Base-by-base conservation (phyloP, 2,329 filamentous ascomycete species). In the Aspergillus cejpii region DNA sequence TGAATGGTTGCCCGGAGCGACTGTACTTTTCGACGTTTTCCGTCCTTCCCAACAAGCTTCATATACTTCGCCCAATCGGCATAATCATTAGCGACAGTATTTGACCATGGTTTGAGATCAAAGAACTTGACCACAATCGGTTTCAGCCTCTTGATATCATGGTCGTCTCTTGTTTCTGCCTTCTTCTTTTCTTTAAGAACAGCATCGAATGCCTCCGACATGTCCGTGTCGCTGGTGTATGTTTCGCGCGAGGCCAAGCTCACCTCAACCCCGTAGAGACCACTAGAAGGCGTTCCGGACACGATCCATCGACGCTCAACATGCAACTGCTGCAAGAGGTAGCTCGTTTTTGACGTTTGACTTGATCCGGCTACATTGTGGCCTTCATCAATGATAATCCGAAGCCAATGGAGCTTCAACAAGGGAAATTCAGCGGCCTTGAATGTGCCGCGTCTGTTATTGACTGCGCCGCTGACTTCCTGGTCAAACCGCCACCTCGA, bases 341-440 rank as follows among this genome's bases (percentile, higher is more conserved):
- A 62, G 4, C 78, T 72, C 24, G 79, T 77, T 37, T 72, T 76
- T 1, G 80, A 87, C 53, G 74, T 79, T 41, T 71, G 72, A 7
- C 71, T 70, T 5, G 78, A 78, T 28, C 85, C 84, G 0, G 87
- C 87, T 47, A 95, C 82, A 47, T 79, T 85, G 62, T 96, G 89
- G 0, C 91, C 91, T 72, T 96, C 91, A 52, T 97, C 91, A 14
- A 94, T 84, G 37, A 97, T 90, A 37, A 94, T 83, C 1, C 91
- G 78, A 56, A 95, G 83, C 76, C 91, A 95, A 55, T 87, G 88
- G 3, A 96, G 66, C 6, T 78, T 67, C 29, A 80, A 80, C 14
- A 96, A 66, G 0, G 84, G 78, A 1, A 81, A 85, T 7, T 75
- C 62, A 24, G 80, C 77, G 50, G 69, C 62, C 1, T 60, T 53